Evolutionary conservation across 2,329 filamentous ascomycete species (phyloP).

Genomic region (Fusarium sp.): DNA sequence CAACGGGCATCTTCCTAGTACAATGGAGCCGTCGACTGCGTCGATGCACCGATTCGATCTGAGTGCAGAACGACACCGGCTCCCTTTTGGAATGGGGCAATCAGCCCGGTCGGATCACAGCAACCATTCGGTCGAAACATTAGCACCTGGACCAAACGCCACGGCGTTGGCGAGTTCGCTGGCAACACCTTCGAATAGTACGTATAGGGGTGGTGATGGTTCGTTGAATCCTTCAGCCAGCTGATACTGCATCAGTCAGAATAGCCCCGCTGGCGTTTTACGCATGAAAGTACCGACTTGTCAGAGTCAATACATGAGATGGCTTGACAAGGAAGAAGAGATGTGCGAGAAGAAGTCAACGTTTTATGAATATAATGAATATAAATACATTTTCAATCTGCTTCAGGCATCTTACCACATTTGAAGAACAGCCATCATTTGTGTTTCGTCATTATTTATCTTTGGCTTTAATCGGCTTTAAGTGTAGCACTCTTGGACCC

Average conservation of each 20-base stretch:
- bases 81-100: slow-evolving; percentile 22
- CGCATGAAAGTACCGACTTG: background rate
- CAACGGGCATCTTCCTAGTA: slow-evolving; percentile 27
- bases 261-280: slow-evolving; percentile 3
- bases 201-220: slow-evolving; percentile 27
- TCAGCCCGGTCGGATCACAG: slow-evolving; percentile 18
- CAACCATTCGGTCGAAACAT: slow-evolving; percentile 17
- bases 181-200: slow-evolving; percentile 15
- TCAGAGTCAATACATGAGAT: background rate
- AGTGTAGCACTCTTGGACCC: background rate
- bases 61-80: slow-evolving; percentile 34
- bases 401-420: background rate
- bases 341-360: background rate
- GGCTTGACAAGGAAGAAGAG: background rate
- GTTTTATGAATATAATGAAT: slow-evolving; percentile 17
- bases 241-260: slow-evolving; percentile 17
- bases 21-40: slow-evolving; percentile 33
- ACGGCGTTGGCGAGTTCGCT: slow-evolving; percentile 12
- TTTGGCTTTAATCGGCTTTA: background rate
- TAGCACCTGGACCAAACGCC: slow-evolving; percentile 3
- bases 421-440: background rate
- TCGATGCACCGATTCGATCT: slow-evolving; percentile 37
- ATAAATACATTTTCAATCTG: background rate
- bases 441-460: background rate
- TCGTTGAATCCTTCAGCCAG: slow-evolving; percentile 35